These are phyloP conservation scores for Elongisporangium anandrum DNA, from an alignment of 352 stramenopile species.

Conservation along the genomic window DNA sequence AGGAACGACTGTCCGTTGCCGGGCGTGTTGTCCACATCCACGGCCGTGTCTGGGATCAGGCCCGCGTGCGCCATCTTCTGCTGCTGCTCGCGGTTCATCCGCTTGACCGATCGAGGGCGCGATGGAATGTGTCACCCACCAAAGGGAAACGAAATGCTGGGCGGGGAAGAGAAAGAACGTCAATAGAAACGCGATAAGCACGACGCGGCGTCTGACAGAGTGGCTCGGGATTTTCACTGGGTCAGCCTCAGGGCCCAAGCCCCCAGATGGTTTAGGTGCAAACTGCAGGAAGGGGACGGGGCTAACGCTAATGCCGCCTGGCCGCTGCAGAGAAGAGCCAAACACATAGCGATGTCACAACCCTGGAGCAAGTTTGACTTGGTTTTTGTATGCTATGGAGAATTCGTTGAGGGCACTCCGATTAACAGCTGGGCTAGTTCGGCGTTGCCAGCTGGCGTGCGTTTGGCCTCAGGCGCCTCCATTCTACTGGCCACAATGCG, in stretches of 20 bases:
- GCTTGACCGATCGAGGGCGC: background rate
- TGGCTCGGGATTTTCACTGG: background rate
- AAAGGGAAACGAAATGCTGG: background rate
- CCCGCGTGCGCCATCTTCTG: conserved; percentile 29
- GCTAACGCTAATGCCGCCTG: background rate
- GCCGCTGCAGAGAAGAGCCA: background rate
- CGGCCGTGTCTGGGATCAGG: conserved; percentile 11
- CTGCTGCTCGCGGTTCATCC: conserved; percentile 36
- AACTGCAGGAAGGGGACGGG: background rate
- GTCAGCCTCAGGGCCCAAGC: background rate
- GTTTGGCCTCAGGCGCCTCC: background rate
- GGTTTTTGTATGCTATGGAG: background rate
- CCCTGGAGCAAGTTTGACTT: background rate
- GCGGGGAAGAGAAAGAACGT: background rate
- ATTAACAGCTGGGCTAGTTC: background rate
- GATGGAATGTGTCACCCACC: background rate
- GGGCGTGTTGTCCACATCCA: conserved; percentile 44
- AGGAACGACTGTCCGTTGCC: conserved; percentile 51
- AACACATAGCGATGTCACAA: background rate
- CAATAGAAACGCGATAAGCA: background rate
- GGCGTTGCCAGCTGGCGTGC: background rate
- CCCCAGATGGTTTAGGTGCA: background rate
- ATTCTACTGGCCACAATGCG: background rate
- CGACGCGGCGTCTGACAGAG: background rate
- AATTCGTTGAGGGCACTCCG: background rate